Conservation (phyloP, 129 eudicot species). For the Pittosporum tobira region DNA sequence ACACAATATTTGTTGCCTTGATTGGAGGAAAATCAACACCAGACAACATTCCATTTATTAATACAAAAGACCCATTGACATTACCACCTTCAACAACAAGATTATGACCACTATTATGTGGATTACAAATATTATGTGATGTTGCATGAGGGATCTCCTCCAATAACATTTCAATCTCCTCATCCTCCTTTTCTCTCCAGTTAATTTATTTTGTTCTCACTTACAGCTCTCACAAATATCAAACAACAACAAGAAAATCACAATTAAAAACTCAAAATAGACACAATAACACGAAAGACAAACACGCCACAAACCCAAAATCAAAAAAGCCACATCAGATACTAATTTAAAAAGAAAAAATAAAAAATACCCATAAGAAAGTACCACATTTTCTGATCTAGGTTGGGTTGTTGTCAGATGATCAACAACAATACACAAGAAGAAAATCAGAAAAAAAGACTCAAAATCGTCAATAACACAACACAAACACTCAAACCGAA, state of each 20-base stretch:
- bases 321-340: too few relatives aligned
- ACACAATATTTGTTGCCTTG: too few relatives aligned
- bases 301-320: too few relatives aligned
- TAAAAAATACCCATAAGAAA: too few relatives aligned
- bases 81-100: conserved; percentile 26
- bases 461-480: not conserved
- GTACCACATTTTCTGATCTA: too few relatives aligned
- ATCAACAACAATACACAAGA: conserved; percentile 9
- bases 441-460: conserved; percentile 6
- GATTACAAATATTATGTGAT: conserved; percentile 27
- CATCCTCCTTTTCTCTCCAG: conserved; percentile 45
- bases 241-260: conserved; percentile 23
- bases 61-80: conserved; percentile 23
- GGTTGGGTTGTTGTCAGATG: too few relatives aligned
- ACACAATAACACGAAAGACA: too few relatives aligned
- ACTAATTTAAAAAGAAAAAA: too few relatives aligned
- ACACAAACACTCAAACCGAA: conserved; percentile 17
- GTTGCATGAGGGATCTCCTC: conserved; percentile 88
- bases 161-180: conserved; percentile 69
- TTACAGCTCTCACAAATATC: conserved; percentile 38
- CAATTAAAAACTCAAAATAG: conserved; percentile 20
- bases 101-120: conserved; percentile 21
- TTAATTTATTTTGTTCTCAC: conserved; percentile 11
- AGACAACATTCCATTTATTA: conserved; percentile 24
- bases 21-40: too few relatives aligned